Base-by-base conservation (phyloP, 116 monocot species). In the Papilionanthe hybrid region DNA sequence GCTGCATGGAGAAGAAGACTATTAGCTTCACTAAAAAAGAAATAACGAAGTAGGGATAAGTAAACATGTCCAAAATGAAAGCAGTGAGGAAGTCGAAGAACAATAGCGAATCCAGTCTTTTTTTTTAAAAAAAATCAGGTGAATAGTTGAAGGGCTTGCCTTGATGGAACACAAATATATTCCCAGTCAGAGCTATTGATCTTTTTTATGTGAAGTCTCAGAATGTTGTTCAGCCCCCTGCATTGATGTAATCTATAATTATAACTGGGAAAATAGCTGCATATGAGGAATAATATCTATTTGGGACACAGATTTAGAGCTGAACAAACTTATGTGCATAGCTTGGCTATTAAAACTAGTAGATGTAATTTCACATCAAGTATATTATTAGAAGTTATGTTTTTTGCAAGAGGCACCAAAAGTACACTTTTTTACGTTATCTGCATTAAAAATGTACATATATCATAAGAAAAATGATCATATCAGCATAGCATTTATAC, bases 221-320 rank as follows among this genome's bases (percentile, higher is more conserved):
- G 12, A 85, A 94, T 92, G 87, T 91, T 94, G 78, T 90, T 92
- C 28, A 97, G 88, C 22, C 94, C 97, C 88, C 97, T 97, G 91
- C 81, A 96, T 82, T 50, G 81, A 32, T 43, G 42, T 17, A 44
- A 73, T 9, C 73, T 73, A 37, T 37, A 43, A 73, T 9, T 73
- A 73, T 44, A 73, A 43, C 43, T 43, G 17, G 69, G 69, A 37
- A 30, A 69, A 32, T 15, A 53, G 17, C 15, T 53, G 4, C 12
- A 53, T 53, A 53, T 15, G 53, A 15, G 3, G 18, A 53, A 53
- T 37, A 37, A 37, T 53, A 53, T 53, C 18, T 17, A 15, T 53
- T 53, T 53, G 4, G 15, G 4, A 15, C 53, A 53, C 53, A 53
- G 13, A 15, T 53, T 53, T 53, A 53, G 15, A 53, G 53, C 49